Base-by-base conservation (phyloP, 208 protist genomes). In the Herpetomonas tarakana region DNA sequence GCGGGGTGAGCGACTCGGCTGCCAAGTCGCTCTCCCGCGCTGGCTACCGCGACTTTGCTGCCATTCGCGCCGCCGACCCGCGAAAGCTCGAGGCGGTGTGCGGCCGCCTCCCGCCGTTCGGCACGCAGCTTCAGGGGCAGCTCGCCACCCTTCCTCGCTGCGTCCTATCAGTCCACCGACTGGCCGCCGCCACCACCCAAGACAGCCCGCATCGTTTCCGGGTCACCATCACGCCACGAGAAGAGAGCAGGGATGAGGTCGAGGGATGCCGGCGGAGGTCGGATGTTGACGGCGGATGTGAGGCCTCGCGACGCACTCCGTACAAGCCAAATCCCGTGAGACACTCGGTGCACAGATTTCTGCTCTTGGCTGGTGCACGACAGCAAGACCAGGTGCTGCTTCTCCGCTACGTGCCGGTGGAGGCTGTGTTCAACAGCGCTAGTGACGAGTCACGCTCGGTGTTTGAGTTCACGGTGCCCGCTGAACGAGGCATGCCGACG, bases 81-180 rank as follows among this genome's bases (percentile, higher is more conserved):
- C 72, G 81, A 16, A 78, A 75, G 53, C 60, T 95, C 29, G 85
- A 95, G 55, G 70, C 78, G 28, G 47, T 92, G 12, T 85, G 80
- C 58, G 68, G 78, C 26, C 76, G 79, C 0, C 59, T 83, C 49
- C 85, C 85, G 14, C 88, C 88, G 1, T 94, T 92, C 63, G 88
- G 88, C 6, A 78, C 51, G 2, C 66, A 83, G 21, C 52, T 93
- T n/a, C 47, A 76, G 52, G 24, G 62, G 18, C 51, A 76, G 22
- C 72, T 78, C 24, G 18, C 25, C 18, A 44, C 50, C 1, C 26
- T 90, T 7, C 78, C 78, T 9, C 45, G 50, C 1, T 71, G 65
- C 18, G 7, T 54, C 26, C 18, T 79, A 4, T 21, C 35, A 18
- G 30, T 77, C 19, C 7, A 56, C 1, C 21, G 30, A 0, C 1